Conservation (phyloP, 1,139 yeast species). For the Blastobotrys serpentis region DNA sequence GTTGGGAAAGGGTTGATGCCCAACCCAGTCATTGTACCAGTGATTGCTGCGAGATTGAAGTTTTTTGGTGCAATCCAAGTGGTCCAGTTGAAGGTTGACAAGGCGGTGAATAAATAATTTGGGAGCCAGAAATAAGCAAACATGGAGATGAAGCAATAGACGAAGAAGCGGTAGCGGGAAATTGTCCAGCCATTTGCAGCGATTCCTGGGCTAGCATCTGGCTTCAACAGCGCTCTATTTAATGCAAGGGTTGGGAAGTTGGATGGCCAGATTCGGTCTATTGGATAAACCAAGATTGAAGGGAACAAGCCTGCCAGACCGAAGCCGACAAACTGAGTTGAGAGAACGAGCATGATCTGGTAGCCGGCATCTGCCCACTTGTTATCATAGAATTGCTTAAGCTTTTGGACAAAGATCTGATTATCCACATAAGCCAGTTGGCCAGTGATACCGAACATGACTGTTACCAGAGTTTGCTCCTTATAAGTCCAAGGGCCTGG, state of each 20-base stretch:
- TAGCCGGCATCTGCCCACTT: slow-evolving; percentile 52
- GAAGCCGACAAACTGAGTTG: slow-evolving; percentile 60
- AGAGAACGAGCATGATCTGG: slow-evolving; percentile 49
- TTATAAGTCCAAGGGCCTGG: slow-evolving; percentile 68
- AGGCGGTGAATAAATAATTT: slow-evolving; percentile 49
- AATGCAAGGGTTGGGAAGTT: slow-evolving; percentile 55
- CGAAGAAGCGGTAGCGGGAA: slow-evolving; percentile 49
- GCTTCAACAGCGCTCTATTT: slow-evolving; percentile 51
- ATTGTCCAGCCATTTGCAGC: slow-evolving; percentile 51
- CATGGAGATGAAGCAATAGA: slow-evolving; percentile 41
- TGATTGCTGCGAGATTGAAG: slow-evolving; percentile 52
- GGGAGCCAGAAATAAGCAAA: slow-evolving; percentile 62
- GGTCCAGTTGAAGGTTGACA: slow-evolving; percentile 61
- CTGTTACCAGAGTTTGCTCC: slow-evolving; percentile 65
- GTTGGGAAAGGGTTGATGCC: slow-evolving; percentile 57
- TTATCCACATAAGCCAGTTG: slow-evolving; percentile 48
- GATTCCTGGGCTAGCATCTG: slow-evolving; percentile 31
- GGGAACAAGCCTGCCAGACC: slow-evolving; percentile 64
- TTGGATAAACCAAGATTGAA: slow-evolving; percentile 56
- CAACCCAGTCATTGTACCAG: slow-evolving; percentile 58
- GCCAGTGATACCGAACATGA: slow-evolving; percentile 46
- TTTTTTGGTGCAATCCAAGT: slow-evolving; percentile 63
- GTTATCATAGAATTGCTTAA: slow-evolving; percentile 42
- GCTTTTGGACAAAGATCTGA: slow-evolving; percentile 46
- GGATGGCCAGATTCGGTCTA: slow-evolving; percentile 57